phyloP scores from a whole-genome alignment of 805 yeast species.

The Candida glaebosa region DNA sequence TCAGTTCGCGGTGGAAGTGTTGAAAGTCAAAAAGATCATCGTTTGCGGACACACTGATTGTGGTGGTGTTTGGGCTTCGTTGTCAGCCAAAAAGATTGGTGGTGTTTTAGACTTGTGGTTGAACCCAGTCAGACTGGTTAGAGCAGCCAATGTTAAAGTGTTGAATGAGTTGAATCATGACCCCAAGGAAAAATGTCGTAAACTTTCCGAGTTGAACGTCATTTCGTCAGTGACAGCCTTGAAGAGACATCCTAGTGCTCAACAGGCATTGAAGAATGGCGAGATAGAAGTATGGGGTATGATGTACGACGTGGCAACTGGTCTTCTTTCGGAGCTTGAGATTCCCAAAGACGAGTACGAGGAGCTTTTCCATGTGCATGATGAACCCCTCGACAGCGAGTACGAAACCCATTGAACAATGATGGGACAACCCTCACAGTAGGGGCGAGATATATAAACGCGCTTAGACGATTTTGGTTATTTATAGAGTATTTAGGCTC shows the following conservation, averaged over 20 bases:
- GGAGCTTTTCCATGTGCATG: slow-evolving; percentile 40
- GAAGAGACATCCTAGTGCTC: slow-evolving; percentile 62
- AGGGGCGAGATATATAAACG: too few species aligned
- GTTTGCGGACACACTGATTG: slow-evolving; percentile 95
- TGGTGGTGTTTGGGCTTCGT: slow-evolving; percentile 85
- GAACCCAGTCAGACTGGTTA: slow-evolving; percentile 61
- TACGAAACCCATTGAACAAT: slow-evolving; percentile 6
- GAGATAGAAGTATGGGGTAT: slow-evolving; percentile 78
- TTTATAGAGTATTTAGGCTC: not conserved
- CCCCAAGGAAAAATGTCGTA: slow-evolving; percentile 52
- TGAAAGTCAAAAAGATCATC: slow-evolving; percentile 75
- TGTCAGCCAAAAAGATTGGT: slow-evolving; percentile 61
- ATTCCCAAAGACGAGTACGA: slow-evolving; percentile 42
- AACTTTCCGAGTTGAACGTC: slow-evolving; percentile 74
- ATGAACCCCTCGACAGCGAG: slow-evolving; percentile 16
- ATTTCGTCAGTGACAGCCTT: slow-evolving; percentile 67
- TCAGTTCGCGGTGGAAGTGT: slow-evolving; percentile 82
- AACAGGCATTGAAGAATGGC: slow-evolving; percentile 57
- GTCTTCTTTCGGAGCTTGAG: slow-evolving; percentile 47
- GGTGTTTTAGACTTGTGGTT: slow-evolving; percentile 73
- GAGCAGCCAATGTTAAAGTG: slow-evolving; percentile 53
- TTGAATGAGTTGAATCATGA: slow-evolving; percentile 46
- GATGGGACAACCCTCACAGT: too few species aligned
- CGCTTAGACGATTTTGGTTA: not conserved
- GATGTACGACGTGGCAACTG: slow-evolving; percentile 79